Evolutionary conservation across 2,329 filamentous ascomycete species (phyloP), one percentile per base, ranked within the genome.

Genomic region (Macroventuria anomochaeta): DNA sequence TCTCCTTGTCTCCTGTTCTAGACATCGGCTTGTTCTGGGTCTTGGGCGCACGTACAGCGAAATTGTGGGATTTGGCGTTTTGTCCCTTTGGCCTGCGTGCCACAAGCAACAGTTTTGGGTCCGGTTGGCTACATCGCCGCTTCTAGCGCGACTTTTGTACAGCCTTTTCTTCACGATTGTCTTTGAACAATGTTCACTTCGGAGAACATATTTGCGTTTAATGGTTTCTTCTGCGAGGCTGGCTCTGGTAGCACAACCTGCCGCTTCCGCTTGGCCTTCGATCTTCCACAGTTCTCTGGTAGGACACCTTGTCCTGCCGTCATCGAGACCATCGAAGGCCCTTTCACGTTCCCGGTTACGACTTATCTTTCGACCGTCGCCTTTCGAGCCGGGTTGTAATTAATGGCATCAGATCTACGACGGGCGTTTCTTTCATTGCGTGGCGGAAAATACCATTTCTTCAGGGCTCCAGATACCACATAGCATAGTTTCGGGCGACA

Each of bases 331-430:
- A 47, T 42, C 49, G 47, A 61, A 56, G 48, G 55, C 49, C 34
- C 58, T 64, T 60, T 63, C 58, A 63, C 43, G 52, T 49, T 61
- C 64, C 57, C 43, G 57, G 52, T 67, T 39, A 68, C 62, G 64
- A 71, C 53, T 62, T 63, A 58, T 64, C 53, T 53, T 64, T 68
- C 46, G 53, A 67, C 62, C 53, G 44, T 56, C 55, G 58, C 63
- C 61, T 64, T 70, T 52, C 57, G 57, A 64, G 55, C 39, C 63
- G 65, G 67, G 55, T 65, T 72, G 69, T 74, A 74, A 73, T 73
- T 73, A 73, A 72, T 73, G 70, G 70, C 65, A 71, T 68, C 64
- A 64, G 65, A 66, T 65, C 58, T 58, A 65, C 47, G 69, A 70
- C 55, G 53, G 66, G 62, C 62, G 64, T 65, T 63, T 63, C 59